Percentiles rank a stretch among this genome's conserved stretches.
Conservation (phyloP, 2,329 filamentous ascomycete species). For the Epichloe sibirici region DNA sequence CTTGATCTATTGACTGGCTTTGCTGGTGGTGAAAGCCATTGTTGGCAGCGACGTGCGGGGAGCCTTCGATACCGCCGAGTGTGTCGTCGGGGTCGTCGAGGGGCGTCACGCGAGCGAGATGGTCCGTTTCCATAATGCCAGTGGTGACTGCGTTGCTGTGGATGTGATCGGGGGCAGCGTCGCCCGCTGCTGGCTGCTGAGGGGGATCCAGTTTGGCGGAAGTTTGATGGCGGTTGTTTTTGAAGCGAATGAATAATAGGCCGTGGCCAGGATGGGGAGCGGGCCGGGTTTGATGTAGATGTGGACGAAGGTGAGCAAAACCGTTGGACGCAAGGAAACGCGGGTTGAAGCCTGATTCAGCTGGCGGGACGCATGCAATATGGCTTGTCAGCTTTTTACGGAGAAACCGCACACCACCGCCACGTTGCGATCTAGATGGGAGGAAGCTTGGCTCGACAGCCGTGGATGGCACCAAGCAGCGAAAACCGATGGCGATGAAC, state of each 20-base stretch:
- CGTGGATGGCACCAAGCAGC: background rate
- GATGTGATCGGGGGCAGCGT: slow-evolving; percentile 11
- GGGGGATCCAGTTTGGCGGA: slow-evolving; percentile 40
- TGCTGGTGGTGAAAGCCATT: slow-evolving; percentile 30
- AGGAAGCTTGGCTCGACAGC: background rate
- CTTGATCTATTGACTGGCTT: slow-evolving; percentile 39
- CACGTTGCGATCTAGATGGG: background rate
- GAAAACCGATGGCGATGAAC: background rate
- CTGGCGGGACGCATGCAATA: slow-evolving; percentile 6
- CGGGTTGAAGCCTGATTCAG: background rate
- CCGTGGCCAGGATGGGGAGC: slow-evolving; percentile 5
- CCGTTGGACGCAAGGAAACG: slow-evolving; percentile 8
- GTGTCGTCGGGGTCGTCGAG: slow-evolving; percentile 35
- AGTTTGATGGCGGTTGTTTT: slow-evolving; percentile 5
- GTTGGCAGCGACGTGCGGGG: slow-evolving; percentile 26
- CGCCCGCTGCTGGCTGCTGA: slow-evolving; percentile 19
- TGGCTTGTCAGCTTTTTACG: background rate
- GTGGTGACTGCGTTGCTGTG: slow-evolving; percentile 30
- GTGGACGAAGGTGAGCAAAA: background rate
- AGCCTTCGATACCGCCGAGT: slow-evolving; percentile 36
- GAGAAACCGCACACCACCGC: background rate
- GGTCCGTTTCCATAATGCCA: slow-evolving; percentile 36
- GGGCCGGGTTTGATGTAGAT: background rate
- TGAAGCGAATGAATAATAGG: slow-evolving; percentile 2
- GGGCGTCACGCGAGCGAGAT: slow-evolving; percentile 10